A percentile compares a stretch with the other conserved stretches of the same genome.
Evolutionary conservation across 768 basidiomycete genomes (phyloP).

Genomic region (Rossbeevera mucosa): DNA sequence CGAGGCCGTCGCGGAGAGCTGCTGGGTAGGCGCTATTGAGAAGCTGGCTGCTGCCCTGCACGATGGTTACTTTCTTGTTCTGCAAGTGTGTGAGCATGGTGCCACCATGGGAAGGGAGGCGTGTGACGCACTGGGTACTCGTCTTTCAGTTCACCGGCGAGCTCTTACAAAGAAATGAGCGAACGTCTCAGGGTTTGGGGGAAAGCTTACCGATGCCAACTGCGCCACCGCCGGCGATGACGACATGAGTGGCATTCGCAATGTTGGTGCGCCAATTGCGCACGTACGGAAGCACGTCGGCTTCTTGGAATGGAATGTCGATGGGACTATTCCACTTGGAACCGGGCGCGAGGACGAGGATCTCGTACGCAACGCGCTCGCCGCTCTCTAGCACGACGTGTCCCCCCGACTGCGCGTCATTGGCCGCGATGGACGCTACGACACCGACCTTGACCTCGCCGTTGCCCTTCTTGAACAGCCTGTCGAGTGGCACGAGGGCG

Average conservation of each 20-base stretch:
- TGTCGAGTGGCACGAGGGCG: conserved; percentile 49
- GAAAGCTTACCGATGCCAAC: conserved; percentile 43
- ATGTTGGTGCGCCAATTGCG: conserved; percentile 31
- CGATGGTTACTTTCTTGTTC: conserved; percentile 51
- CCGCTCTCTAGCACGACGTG: conserved; percentile 49
- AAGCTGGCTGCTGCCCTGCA: conserved; percentile 51
- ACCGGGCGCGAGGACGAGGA: conserved; percentile 60
- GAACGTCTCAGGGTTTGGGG: neutral
- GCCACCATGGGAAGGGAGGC: neutral
- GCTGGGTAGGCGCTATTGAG: conserved; percentile 54
- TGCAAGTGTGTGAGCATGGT: conserved; percentile 14
- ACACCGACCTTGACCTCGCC: conserved; percentile 35
- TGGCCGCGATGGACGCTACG: conserved; percentile 39
- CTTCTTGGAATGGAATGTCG: conserved; percentile 37
- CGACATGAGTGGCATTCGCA: conserved; percentile 36
- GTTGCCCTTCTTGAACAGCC: conserved; percentile 43
- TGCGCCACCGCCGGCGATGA: conserved; percentile 55
- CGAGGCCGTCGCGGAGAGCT: conserved; percentile 47
- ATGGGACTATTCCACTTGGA: conserved; percentile 49
- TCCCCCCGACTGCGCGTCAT: conserved; percentile 33
- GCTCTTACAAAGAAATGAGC: conserved; percentile 27
- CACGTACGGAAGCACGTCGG: conserved; percentile 29
- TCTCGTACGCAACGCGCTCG: conserved; percentile 45
- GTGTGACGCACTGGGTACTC: conserved; percentile 33
- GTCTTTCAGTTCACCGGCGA: conserved; percentile 43